Conservation (phyloP, 345 rosid genomes). For the Aurinia saxatilis region DNA sequence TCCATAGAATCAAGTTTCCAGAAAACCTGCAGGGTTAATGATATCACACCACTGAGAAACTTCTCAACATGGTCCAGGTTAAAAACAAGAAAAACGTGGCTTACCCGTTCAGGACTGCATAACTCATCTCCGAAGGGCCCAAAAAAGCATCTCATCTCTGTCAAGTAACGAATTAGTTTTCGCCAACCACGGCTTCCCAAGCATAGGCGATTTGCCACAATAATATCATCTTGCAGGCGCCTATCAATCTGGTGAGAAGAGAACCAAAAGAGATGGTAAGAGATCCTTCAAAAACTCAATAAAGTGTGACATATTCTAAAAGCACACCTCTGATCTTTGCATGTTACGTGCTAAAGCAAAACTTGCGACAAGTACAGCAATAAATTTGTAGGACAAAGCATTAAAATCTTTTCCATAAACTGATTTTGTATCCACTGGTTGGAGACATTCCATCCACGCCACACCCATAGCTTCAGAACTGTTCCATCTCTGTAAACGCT, state of each 20-base stretch:
- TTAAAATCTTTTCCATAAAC: slow-evolving; percentile 98
- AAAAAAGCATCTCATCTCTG: slow-evolving; percentile 80
- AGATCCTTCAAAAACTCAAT: background rate
- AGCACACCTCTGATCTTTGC: slow-evolving; percentile 91
- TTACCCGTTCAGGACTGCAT: slow-evolving; percentile 58
- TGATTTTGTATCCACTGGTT: slow-evolving; percentile 83
- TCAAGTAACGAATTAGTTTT: slow-evolving; percentile 78
- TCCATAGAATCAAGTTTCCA: slow-evolving; percentile 98
- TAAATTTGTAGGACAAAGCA: slow-evolving; percentile 84
- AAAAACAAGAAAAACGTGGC: slow-evolving; percentile 12
- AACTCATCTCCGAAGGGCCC: slow-evolving; percentile 60
- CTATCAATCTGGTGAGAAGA: slow-evolving; percentile 69
- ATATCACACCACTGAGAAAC: slow-evolving; percentile 4
- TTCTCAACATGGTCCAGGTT: background rate
- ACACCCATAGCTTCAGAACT: slow-evolving; percentile 91
- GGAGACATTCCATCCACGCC: slow-evolving; percentile 99
- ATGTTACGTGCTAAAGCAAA: slow-evolving; percentile 98
- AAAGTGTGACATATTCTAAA: slow-evolving; percentile 11
- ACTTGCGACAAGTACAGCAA: slow-evolving; percentile 96
- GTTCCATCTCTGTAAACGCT: slow-evolving; percentile 92
- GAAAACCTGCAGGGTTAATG: slow-evolving; percentile 50
- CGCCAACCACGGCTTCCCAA: slow-evolving; percentile 87
- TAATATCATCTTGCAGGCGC: slow-evolving; percentile 69
- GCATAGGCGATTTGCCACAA: slow-evolving; percentile 46
- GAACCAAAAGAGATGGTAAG: slow-evolving; percentile 9